A percentile compares a stretch with the other conserved stretches of the same genome.
phyloP scores from a whole-genome alignment of 495 filamentous ascomycete species.

The Penicillium samsonianum region DNA sequence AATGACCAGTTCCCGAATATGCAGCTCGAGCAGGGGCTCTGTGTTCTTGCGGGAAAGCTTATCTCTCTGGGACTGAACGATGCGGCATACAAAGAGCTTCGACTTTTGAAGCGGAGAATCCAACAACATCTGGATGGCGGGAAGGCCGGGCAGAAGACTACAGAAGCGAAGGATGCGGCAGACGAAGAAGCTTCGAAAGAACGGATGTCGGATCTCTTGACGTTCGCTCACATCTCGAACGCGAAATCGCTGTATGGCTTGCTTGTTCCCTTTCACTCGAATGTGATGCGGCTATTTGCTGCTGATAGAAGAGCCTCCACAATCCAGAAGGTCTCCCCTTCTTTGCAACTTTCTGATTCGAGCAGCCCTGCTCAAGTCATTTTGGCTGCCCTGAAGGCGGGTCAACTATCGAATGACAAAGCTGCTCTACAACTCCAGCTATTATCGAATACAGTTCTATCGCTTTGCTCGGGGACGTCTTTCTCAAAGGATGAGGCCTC shows the following conservation, averaged over 20 bases:
- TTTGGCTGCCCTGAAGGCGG: constrained; percentile 46
- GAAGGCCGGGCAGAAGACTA: constrained; percentile 25
- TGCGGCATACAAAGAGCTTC: constrained; percentile 75
- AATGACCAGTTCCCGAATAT: constrained; percentile 58
- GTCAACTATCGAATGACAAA: constrained; percentile 54
- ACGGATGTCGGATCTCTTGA: constrained; percentile 62
- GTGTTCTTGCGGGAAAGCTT: constrained; percentile 70
- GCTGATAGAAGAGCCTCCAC: constrained; percentile 46
- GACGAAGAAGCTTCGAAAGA: constrained; percentile 41
- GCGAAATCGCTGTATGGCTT: constrained; percentile 39
- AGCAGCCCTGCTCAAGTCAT: constrained; percentile 71
- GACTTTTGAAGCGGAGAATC: constrained; percentile 64
- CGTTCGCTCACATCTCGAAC: constrained; percentile 51
- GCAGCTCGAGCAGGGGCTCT: constrained; percentile 83
- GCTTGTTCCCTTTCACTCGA: constrained; percentile 45
- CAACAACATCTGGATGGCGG: constrained; percentile 41
- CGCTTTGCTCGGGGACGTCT: constrained; percentile 53
- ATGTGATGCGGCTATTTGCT: constrained; percentile 52
- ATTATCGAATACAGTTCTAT: constrained; percentile 65
- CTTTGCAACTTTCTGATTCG: constrained; percentile 45
- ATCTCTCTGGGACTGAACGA: constrained; percentile 72
- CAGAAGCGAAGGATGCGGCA: constrained; percentile 21
- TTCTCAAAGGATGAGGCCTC: constrained; percentile 40
- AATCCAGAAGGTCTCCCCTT: constrained; percentile 50
- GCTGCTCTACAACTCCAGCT: constrained; percentile 68